Conservation (phyloP, 2,329 filamentous ascomycete genomes). For the Orbilia blumenaviensis region DNA sequence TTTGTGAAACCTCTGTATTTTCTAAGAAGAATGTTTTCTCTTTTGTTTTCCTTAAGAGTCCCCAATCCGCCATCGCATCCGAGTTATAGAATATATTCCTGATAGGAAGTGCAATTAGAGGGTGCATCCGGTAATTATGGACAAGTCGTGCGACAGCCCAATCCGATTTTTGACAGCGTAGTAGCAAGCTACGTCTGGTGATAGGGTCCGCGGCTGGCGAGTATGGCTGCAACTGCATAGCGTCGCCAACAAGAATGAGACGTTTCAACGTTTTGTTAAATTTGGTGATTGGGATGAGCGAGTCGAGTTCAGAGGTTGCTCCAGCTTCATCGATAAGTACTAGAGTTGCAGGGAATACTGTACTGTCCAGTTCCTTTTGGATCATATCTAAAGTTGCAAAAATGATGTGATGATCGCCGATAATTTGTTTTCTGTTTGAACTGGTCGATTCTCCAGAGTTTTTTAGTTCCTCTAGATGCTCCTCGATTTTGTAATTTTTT, state of each 20-base stretch:
- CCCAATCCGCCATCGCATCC: background rate
- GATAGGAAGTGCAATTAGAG: background rate
- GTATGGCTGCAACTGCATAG: constrained; percentile 2
- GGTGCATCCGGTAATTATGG: constrained; percentile 15
- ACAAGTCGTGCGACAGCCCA: background rate
- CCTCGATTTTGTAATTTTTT: background rate
- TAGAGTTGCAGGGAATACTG: background rate
- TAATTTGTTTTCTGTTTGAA: background rate
- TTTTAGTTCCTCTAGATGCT: background rate
- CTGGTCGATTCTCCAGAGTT: background rate
- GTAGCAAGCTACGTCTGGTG: background rate
- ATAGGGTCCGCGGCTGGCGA: background rate
- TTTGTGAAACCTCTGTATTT: background rate
- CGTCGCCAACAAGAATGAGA: background rate
- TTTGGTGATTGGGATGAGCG: background rate
- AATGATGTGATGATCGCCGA: background rate
- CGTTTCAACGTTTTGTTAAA: background rate
- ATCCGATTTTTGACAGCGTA: background rate
- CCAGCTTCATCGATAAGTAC: background rate
- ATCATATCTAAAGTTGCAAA: background rate
- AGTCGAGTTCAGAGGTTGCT: background rate
- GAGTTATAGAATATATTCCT: constrained; percentile 1
- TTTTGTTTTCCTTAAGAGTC: no score
- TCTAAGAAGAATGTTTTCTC: background rate
- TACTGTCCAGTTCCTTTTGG: background rate